Evolutionary conservation across 177 flowering plant species (phyloP).

Genomic region (Vitis hybrid): DNA sequence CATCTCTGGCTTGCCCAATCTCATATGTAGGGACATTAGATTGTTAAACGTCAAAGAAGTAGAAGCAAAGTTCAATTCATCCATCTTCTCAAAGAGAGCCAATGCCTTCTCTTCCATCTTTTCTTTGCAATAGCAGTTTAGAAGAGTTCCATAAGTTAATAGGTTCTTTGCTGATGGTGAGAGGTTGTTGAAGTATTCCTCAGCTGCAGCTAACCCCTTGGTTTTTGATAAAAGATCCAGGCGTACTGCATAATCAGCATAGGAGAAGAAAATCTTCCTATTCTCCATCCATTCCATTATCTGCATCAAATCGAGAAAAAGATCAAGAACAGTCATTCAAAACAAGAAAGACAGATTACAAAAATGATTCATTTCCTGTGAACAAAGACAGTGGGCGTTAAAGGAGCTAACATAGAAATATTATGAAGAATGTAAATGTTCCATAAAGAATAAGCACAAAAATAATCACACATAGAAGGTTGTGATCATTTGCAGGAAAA

Average conservation of each 20-base stretch:
- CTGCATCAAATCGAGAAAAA: slow-evolving; percentile 29
- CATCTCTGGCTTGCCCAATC: slow-evolving; percentile 48
- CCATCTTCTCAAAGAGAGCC: slow-evolving; percentile 51
- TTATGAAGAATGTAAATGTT: no score
- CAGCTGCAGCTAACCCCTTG: slow-evolving; percentile 54
- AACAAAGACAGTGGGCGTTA: no score
- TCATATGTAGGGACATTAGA: slow-evolving; percentile 47
- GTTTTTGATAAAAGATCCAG: slow-evolving; percentile 53
- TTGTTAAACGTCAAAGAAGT: slow-evolving; percentile 35
- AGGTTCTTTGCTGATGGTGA: slow-evolving; percentile 24
- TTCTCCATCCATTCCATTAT: slow-evolving; percentile 70
- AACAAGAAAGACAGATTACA: neutral
- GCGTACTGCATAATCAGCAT: slow-evolving; percentile 35
- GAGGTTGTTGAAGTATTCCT: slow-evolving; percentile 45
- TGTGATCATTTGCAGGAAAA: no score
- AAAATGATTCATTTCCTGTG: no score
- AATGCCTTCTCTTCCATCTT: slow-evolving; percentile 49
- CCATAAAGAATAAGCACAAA: no score
- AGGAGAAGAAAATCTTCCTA: slow-evolving; percentile 25
- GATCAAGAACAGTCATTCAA: neutral
- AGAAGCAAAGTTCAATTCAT: slow-evolving; percentile 25
- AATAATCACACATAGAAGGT: no score
- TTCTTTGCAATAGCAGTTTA: slow-evolving; percentile 55
- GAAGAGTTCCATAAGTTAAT: slow-evolving; percentile 52
- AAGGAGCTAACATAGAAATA: no score